Conservation (phyloP, 129 eudicot species). For the Flaveria robusta region DNA sequence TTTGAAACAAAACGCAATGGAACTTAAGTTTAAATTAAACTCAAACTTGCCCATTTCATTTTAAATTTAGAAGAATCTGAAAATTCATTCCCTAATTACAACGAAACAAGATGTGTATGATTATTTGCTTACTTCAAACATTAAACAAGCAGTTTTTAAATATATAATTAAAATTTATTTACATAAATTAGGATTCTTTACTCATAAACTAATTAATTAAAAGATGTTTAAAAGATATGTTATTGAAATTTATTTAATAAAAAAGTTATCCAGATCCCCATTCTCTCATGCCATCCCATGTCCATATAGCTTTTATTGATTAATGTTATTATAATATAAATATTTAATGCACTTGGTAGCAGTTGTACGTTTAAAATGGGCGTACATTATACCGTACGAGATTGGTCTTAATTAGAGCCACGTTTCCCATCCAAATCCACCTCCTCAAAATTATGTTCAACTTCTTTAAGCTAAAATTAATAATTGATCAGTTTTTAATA, state of each 20-base stretch:
- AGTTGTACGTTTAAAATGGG: constrained; percentile 32
- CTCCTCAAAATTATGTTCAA: constrained; percentile 23
- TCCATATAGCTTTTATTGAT: constrained; percentile 29
- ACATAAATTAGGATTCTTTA: too few species aligned
- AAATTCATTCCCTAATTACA: too few species aligned
- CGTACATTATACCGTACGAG: constrained; percentile 46
- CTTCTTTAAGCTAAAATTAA: constrained; percentile 11
- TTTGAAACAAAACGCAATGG: too few species aligned
- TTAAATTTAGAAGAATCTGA: too few species aligned
- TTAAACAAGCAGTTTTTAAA: too few species aligned
- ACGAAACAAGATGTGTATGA: too few species aligned
- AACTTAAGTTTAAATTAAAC: too few species aligned
- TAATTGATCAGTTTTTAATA: not conserved
- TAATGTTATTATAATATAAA: constrained; percentile 14
- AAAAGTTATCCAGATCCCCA: constrained; percentile 34
- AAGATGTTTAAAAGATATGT: not conserved
- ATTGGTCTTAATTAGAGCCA: constrained; percentile 45
- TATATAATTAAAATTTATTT: too few species aligned
- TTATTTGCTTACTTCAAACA: too few species aligned
- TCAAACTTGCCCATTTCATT: too few species aligned
- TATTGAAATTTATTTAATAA: not conserved
- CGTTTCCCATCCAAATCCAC: constrained; percentile 32
- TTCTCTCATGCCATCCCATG: constrained; percentile 26
- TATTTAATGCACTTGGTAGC: constrained; percentile 23
- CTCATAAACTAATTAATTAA: not conserved